Evolutionary conservation across 495 filamentous ascomycete genomes (phyloP).

Genomic region (Evansstolkia leycettana): DNA sequence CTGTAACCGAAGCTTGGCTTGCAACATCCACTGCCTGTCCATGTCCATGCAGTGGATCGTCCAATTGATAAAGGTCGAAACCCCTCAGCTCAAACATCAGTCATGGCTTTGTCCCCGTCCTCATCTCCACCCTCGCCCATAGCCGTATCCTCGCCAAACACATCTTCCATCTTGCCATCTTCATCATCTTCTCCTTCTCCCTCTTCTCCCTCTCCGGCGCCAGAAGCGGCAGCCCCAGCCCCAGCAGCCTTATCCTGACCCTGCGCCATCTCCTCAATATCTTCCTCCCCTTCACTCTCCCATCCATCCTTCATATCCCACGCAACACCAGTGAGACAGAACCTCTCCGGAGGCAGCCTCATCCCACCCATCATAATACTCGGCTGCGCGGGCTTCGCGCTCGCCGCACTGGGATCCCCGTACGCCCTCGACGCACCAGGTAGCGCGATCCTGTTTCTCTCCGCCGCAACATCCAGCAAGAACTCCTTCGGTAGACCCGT

Average conservation of each 20-base stretch:
- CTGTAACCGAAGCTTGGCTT: too few species aligned
- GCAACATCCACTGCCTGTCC: too few species aligned
- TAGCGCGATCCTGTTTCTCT: constrained; percentile 69
- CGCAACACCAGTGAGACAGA: constrained; percentile 71
- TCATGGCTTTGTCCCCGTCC: constrained; percentile 36
- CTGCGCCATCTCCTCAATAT: constrained; percentile 22
- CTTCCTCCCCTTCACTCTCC: constrained; percentile 50
- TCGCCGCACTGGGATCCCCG: constrained; percentile 15
- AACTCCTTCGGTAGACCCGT: constrained; percentile 70
- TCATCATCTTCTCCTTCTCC: constrained; percentile 34
- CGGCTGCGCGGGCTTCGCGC: constrained; percentile 13
- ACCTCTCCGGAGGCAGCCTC: constrained; percentile 78
- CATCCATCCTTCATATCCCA: constrained; percentile 79
- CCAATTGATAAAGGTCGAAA: too few species aligned
- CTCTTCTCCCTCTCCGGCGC: constrained; percentile 26
- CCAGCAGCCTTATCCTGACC: constrained; percentile 6
- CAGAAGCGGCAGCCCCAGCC: constrained; percentile 14
- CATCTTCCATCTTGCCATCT: constrained; percentile 50
- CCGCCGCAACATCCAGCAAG: constrained; percentile 66
- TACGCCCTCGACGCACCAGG: constrained; percentile 65
- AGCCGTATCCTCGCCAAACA: constrained; percentile 37
- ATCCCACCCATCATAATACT: constrained; percentile 49
- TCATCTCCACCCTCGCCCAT: constrained; percentile 32
- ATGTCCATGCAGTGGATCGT: too few species aligned
- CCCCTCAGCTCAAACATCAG: constrained; percentile 30